Percentiles rank a stretch among this genome's conserved stretches.
Conservation (phyloP, 768 basidiomycete species). For the Hysterangium stoloniferum region DNA sequence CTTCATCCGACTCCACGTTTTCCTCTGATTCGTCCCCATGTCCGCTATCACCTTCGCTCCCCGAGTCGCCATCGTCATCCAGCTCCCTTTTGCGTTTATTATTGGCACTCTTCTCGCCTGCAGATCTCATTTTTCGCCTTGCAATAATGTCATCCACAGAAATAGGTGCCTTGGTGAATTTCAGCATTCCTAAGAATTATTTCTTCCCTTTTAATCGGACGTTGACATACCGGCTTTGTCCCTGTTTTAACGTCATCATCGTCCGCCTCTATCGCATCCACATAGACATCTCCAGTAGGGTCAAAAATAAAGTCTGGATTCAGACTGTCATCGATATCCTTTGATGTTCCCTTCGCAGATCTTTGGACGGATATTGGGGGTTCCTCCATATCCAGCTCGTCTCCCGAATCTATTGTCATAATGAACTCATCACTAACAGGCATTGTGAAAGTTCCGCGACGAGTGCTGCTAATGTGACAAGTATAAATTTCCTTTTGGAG, state of each 20-base stretch:
- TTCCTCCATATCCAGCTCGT: conserved; percentile 43
- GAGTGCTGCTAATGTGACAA: neutral
- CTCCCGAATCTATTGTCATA: conserved; percentile 73
- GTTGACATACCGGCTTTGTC: conserved; percentile 45
- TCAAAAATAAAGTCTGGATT: conserved; percentile 85
- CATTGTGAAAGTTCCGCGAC: neutral
- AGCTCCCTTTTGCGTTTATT: conserved; percentile 56
- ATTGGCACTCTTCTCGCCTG: conserved; percentile 22
- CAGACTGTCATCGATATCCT: conserved; percentile 45
- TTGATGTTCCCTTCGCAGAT: conserved; percentile 17
- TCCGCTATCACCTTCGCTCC: conserved; percentile 19
- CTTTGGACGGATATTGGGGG: conserved; percentile 14
- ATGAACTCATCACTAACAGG: conserved; percentile 50
- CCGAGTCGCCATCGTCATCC: conserved; percentile 25
- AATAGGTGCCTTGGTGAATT: conserved; percentile 52
- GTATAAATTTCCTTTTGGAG: conserved; percentile 3
- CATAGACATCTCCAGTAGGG: conserved; percentile 60
- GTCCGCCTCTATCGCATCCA: conserved; percentile 40
- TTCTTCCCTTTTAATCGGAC: neutral
- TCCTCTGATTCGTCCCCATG: conserved; percentile 27
- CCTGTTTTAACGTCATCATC: conserved; percentile 55
- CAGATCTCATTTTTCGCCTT: conserved; percentile 41
- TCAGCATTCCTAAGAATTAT: neutral
- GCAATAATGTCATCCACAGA: conserved; percentile 92
- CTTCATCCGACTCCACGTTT: conserved; percentile 15